phyloP scores from a whole-genome alignment of 2,329 filamentous ascomycete species.

The Gaeumannomyces sp. region DNA sequence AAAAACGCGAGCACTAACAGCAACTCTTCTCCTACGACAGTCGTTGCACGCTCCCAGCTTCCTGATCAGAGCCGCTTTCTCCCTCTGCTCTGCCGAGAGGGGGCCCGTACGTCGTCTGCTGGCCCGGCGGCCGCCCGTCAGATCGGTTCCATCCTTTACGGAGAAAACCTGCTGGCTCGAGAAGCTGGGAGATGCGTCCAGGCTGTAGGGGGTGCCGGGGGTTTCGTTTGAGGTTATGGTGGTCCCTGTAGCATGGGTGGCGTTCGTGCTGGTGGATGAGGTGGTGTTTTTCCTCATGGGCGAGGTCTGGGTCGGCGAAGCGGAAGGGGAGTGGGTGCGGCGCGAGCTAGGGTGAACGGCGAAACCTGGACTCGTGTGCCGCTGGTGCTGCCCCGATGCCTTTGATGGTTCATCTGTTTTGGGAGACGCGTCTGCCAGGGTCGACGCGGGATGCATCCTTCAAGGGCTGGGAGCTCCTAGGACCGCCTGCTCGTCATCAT shows the following conservation, averaged over 20 bases:
- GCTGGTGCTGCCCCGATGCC: background rate
- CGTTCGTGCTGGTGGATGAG: slow-evolving; percentile 47
- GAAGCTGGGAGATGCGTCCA: slow-evolving; percentile 44
- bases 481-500: background rate
- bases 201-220: slow-evolving; percentile 44
- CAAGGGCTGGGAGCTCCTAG: background rate
- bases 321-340: background rate
- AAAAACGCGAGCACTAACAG: slow-evolving; percentile 37
- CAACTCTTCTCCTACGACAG: slow-evolving; percentile 50
- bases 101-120: slow-evolving; percentile 55
- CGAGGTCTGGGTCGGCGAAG: slow-evolving; percentile 13
- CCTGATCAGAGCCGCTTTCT: slow-evolving; percentile 53
- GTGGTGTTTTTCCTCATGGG: slow-evolving; percentile 42
- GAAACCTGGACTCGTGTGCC: background rate
- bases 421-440: background rate
- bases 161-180: slow-evolving; percentile 46
- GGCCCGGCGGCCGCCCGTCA: slow-evolving; percentile 46
- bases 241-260: slow-evolving; percentile 34
- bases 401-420: background rate
- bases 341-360: background rate
- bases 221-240: slow-evolving; percentile 39
- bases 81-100: slow-evolving; percentile 50
- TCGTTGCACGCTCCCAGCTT: slow-evolving; percentile 53
- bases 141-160: slow-evolving; percentile 48
- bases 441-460: background rate